These are phyloP conservation scores for Persicaria tinctoria DNA, from an alignment of 148 eudicot genomes.

Conservation along the genomic window DNA sequence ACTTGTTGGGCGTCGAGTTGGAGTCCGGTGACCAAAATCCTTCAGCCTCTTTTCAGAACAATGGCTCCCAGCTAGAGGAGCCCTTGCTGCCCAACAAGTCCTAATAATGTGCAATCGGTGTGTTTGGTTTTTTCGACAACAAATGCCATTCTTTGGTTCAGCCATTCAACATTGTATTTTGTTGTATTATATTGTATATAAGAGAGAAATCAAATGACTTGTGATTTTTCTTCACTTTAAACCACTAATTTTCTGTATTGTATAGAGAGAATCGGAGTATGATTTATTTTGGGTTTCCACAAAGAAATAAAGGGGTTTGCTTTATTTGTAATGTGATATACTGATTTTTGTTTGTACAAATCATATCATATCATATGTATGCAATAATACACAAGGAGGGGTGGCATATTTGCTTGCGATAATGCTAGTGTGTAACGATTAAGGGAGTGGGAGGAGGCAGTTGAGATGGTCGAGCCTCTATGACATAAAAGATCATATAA, in stretches of 20 bases:
- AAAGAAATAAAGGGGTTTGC: background rate
- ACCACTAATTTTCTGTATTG: background rate
- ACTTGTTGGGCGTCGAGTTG: slow-evolving; percentile 32
- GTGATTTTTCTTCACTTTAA: background rate
- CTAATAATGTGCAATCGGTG: background rate
- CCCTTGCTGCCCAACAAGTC: slow-evolving; percentile 51
- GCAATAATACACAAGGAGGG: no score
- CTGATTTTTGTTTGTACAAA: background rate
- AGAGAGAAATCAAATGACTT: background rate
- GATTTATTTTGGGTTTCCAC: background rate
- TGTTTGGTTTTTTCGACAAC: background rate
- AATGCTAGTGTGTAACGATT: no score
- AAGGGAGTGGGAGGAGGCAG: no score
- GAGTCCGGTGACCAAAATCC: slow-evolving; percentile 39
- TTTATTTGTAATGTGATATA: background rate
- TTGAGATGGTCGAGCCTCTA: no score
- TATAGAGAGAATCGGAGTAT: background rate
- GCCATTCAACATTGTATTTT: background rate
- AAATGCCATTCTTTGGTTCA: background rate
- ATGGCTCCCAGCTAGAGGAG: slow-evolving; percentile 43
- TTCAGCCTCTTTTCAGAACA: slow-evolving; percentile 15
- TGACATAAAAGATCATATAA: no score
- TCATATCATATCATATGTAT: no score
- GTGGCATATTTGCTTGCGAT: no score
- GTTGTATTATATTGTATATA: background rate